These are phyloP conservation scores for Canavalia gladiata DNA, from an alignment of 306 rosid genomes.

Conservation along the genomic window DNA sequence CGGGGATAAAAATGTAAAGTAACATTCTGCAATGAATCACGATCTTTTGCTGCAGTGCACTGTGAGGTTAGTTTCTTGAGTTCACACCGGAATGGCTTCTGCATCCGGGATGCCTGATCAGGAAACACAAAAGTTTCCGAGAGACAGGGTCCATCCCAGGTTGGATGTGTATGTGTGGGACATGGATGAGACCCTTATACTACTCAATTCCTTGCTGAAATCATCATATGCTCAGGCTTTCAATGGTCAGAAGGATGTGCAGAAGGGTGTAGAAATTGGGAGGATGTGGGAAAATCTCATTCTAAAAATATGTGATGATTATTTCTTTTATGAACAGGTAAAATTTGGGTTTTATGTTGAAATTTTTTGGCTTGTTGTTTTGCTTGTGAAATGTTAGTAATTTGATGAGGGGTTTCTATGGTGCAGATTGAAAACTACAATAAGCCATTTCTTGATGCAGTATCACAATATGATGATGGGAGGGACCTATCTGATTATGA, in stretches of 20 bases:
- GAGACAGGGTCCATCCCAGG: slow-evolving; percentile 48
- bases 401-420: slow-evolving; percentile 49
- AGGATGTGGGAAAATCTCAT: slow-evolving; percentile 89
- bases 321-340: slow-evolving; percentile 90
- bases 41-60: slow-evolving; percentile 35
- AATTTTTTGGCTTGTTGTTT: slow-evolving; percentile 2
- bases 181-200: slow-evolving; percentile 96
- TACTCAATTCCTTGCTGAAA: slow-evolving; percentile 86
- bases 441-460: slow-evolving; percentile 72
- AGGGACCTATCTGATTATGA: slow-evolving; percentile 81
- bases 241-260: slow-evolving; percentile 71
- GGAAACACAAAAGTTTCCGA: slow-evolving; percentile 47
- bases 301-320: slow-evolving; percentile 77
- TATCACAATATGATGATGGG: slow-evolving; percentile 78
- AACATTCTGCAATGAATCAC: slow-evolving; percentile 30
- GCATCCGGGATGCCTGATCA: slow-evolving; percentile 44
- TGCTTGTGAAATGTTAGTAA: slow-evolving; percentile 35
- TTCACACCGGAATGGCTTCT: slow-evolving; percentile 57
- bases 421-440: slow-evolving; percentile 88
- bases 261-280: slow-evolving; percentile 81
- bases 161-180: slow-evolving; percentile 84
- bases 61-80: slow-evolving; percentile 25
- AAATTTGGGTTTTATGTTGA: slow-evolving; percentile 46
- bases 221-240: slow-evolving; percentile 77
- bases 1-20: slow-evolving; percentile 33